Conservation (phyloP, 1,284 basidiomycete species). For the Moesziomyces sp. region DNA sequence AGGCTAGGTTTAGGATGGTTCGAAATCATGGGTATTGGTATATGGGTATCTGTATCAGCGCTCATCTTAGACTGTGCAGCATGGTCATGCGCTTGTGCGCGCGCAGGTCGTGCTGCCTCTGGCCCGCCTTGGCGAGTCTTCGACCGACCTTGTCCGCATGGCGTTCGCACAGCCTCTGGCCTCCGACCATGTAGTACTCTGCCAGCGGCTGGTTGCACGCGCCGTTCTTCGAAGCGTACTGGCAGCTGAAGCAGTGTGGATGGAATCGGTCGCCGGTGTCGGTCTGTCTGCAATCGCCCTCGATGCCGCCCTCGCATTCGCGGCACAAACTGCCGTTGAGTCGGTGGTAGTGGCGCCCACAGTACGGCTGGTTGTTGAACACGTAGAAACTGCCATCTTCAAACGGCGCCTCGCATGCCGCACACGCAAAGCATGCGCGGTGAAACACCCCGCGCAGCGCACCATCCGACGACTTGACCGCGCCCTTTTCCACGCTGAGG, state of each 20-base stretch:
- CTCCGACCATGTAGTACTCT: slow-evolving; percentile 47
- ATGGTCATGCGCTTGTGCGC: slow-evolving; percentile 51
- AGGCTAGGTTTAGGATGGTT: no score
- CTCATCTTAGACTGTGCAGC: slow-evolving; percentile 32
- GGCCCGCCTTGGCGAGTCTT: slow-evolving; percentile 31
- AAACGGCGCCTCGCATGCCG: slow-evolving; percentile 52
- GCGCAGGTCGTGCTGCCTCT: slow-evolving; percentile 30
- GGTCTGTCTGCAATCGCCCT: slow-evolving; percentile 57
- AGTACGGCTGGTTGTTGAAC: slow-evolving; percentile 57
- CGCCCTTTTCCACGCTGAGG: slow-evolving; percentile 43
- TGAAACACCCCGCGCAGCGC: slow-evolving; percentile 57
- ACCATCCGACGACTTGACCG: slow-evolving; percentile 58
- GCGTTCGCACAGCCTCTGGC: slow-evolving; percentile 48
- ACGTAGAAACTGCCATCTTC: slow-evolving; percentile 57
- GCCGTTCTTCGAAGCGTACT: slow-evolving; percentile 38
- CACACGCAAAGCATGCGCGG: slow-evolving; percentile 54
- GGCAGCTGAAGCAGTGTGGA: slow-evolving; percentile 52
- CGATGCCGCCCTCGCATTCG: slow-evolving; percentile 53
- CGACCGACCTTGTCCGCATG: slow-evolving; percentile 44
- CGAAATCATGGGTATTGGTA: neutral
- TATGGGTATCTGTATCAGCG: neutral
- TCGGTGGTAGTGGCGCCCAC: slow-evolving; percentile 49
- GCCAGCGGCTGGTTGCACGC: slow-evolving; percentile 29
- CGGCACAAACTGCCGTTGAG: slow-evolving; percentile 56
- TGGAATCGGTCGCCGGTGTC: slow-evolving; percentile 57